Percentiles rank a stretch among this genome's conserved stretches.
phyloP scores from a whole-genome alignment of 306 rosid genomes.

The Quercus engelmannii region DNA sequence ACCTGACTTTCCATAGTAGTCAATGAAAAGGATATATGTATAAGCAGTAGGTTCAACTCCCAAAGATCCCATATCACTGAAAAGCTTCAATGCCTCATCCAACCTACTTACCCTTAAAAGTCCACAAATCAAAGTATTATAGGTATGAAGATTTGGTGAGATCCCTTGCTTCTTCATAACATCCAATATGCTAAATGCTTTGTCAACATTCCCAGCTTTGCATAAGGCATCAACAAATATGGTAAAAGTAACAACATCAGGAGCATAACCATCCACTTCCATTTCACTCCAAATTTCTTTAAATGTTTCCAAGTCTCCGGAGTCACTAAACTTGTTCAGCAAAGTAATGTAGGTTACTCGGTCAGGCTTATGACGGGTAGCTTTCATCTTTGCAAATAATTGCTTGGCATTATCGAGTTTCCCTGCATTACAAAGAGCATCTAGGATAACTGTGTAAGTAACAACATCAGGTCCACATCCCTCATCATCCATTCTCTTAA shows the following conservation, averaged over 20 bases:
- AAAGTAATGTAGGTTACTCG: constrained; percentile 75
- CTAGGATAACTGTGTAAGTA: constrained; percentile 89
- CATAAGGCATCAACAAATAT: constrained; percentile 70
- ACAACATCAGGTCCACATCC: constrained; percentile 90
- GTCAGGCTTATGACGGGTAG: constrained; percentile 76
- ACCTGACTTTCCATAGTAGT: constrained; percentile 84
- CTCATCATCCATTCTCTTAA: constrained; percentile 80
- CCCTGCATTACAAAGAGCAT: constrained; percentile 81
- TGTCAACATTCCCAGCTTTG: constrained; percentile 61
- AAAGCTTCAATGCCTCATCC: constrained; percentile 70
- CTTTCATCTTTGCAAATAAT: constrained; percentile 63
- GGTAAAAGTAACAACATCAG: constrained; percentile 87
- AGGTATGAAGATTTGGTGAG: constrained; percentile 83
- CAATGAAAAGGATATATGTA: constrained; percentile 83
- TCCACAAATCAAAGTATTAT: constrained; percentile 79
- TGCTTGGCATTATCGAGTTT: constrained; percentile 64
- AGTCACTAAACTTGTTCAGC: constrained; percentile 68
- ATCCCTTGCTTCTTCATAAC: constrained; percentile 62
- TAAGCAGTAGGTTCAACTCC: constrained; percentile 76
- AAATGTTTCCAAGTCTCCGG: constrained; percentile 51
- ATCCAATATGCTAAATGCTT: constrained; percentile 64
- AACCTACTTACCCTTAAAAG: constrained; percentile 58
- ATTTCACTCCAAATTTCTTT: constrained; percentile 74
- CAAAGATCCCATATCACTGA: constrained; percentile 58
- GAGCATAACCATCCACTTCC: constrained; percentile 84